Conservation (phyloP, 345 rosid genomes). For the Kernera saxatilis region DNA sequence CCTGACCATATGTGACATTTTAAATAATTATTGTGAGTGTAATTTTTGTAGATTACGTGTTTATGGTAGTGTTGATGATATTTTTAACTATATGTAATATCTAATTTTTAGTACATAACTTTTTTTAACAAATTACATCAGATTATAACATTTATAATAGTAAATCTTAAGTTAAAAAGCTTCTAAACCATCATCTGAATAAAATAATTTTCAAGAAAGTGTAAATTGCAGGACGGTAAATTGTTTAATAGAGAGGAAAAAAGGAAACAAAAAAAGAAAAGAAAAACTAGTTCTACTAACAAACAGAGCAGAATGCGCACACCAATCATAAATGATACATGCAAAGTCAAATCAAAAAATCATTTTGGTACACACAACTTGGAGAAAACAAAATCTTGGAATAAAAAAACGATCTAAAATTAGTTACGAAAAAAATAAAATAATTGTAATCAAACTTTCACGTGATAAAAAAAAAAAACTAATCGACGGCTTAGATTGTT, state of each 20-base stretch:
- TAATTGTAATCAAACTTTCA: neutral
- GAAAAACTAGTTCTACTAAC: neutral
- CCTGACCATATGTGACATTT: too few species aligned
- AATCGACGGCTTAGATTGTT: constrained; percentile 18
- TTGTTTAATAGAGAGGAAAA: neutral
- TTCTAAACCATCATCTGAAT: too few species aligned
- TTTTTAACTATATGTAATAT: too few species aligned
- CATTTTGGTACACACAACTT: constrained; percentile 12
- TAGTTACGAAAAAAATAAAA: neutral
- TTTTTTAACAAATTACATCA: too few species aligned
- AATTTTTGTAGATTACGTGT: too few species aligned
- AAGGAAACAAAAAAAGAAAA: neutral
- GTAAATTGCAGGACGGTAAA: too few species aligned
- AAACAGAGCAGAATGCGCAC: neutral
- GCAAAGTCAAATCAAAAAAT: constrained; percentile 19
- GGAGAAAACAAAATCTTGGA: neutral
- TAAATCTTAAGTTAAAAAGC: too few species aligned
- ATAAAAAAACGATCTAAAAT: neutral
- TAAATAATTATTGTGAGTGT: too few species aligned
- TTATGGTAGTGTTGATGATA: too few species aligned
- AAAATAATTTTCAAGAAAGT: too few species aligned
- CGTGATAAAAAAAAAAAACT: constrained; percentile 4
- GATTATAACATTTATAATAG: too few species aligned
- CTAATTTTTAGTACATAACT: too few species aligned
- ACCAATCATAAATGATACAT: neutral